phyloP scores from a whole-genome alignment of 208 protist genomes.

The Leishmania tarentolae region DNA sequence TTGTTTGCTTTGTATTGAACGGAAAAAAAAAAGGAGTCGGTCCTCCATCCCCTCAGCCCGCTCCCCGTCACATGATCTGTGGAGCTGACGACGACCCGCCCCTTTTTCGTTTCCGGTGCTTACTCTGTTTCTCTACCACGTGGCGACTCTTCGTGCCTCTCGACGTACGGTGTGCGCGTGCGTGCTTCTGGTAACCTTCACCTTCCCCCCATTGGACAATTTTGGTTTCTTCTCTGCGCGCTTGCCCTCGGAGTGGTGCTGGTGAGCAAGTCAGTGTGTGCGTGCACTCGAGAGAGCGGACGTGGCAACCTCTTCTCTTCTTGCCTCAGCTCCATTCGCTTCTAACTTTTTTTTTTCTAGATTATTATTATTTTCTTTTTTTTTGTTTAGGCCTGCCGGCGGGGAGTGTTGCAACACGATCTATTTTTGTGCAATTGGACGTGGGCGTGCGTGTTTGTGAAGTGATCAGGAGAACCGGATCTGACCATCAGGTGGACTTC shows the following conservation, averaged over 20 bases:
- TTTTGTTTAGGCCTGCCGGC: not conserved
- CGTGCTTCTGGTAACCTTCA: not conserved
- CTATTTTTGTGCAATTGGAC: not conserved
- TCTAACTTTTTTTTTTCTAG: not conserved
- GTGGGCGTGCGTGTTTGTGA: not conserved
- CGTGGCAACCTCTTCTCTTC: not conserved
- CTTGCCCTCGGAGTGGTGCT: not conserved
- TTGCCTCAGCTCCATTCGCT: not conserved
- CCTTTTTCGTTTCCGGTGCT: not conserved
- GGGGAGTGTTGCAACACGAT: not conserved
- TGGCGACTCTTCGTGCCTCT: not conserved
- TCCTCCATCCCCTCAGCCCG: no score
- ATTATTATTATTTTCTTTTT: not conserved
- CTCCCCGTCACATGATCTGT: not conserved
- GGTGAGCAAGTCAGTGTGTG: not conserved
- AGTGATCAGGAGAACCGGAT: not conserved
- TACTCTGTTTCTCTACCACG: not conserved
- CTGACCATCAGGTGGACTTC: not conserved
- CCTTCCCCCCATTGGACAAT: not conserved
- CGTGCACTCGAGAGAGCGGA: not conserved
- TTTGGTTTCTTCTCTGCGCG: not conserved
- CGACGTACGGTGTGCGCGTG: not conserved
- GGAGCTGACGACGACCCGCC: not conserved
- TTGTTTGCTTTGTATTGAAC: slow-evolving; percentile 5
- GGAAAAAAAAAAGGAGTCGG: not conserved